Evolutionary conservation across 225 moss, liverwort and hornwort species (phyloP), one percentile per base, ranked within the genome.

Genomic region (Polytrichum commune): DNA sequence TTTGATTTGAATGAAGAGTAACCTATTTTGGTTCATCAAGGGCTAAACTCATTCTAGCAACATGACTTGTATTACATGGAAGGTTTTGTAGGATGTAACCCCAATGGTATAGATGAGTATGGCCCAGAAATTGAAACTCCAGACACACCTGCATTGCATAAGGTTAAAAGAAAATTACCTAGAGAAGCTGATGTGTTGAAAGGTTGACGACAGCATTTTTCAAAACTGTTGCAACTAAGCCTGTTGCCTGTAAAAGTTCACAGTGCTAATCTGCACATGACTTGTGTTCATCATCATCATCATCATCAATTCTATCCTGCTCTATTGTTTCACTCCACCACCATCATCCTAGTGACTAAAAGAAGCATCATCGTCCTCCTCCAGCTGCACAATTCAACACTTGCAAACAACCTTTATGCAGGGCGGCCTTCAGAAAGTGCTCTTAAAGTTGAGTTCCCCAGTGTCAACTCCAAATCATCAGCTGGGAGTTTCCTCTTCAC

Each of bases 391-490:
- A 46, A 46, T 46, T 4, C 46, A 13, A 13, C 46, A 46, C 46
- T 13, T 46, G 4, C 4, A 3, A 27, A 55, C 58, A 58, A 24
- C 22, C 24, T 58, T 24, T 8, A 58, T 9, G 22, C 30, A 46
- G 55, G 62, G 19, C 74, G 74, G 6, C 83, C 72, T 69, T 95
- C 91, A 5, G 91, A 85, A 62, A 88, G 83, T 19, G 88, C 89
- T 71, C 92, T 78, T 28, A 91, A 80, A 5, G 84, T 85, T 32
- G 91, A 91, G 72, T 80, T 93, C 0, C 95, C 93, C 0, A 95
- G 71, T 1, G 93, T 95, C 33, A 95, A 75, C 82, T 95, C 95
- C 5, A 95, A 79, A 26, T 95, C 95, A 60, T 95, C 95, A 1
- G 77, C 85, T 26, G 79, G 82, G 53, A 87, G 73, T 69, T 87